phyloP scores from a whole-genome alignment of 2,329 filamentous ascomycete genomes.

The Aspergillus costaricaensis region DNA sequence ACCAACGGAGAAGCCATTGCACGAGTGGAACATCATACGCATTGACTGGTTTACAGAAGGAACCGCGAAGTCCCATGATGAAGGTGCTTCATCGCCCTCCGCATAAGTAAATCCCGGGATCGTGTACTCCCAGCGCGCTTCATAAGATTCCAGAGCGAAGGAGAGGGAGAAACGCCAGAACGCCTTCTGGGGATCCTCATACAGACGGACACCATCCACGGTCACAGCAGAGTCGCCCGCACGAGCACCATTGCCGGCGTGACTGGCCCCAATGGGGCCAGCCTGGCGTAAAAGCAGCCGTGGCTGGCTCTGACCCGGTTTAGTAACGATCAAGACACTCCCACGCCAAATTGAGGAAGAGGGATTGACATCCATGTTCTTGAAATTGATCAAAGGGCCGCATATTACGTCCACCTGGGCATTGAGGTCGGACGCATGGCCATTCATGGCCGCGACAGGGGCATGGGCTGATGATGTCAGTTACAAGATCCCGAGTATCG shows the following conservation, averaged over 20 bases:
- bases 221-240: slow-evolving; percentile 27
- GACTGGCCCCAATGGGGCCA: slow-evolving; percentile 33
- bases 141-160: slow-evolving; percentile 69
- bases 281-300: slow-evolving; percentile 55
- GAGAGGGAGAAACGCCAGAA: slow-evolving; percentile 62
- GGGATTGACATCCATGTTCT: slow-evolving; percentile 45
- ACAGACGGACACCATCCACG: slow-evolving; percentile 58
- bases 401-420: slow-evolving; percentile 46
- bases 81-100: slow-evolving; percentile 56
- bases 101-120: slow-evolving; percentile 67
- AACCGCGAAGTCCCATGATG: slow-evolving; percentile 57
- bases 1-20: slow-evolving; percentile 68
- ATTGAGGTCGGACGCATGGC: slow-evolving; percentile 19
- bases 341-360: slow-evolving; percentile 67
- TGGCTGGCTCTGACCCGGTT: slow-evolving; percentile 65
- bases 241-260: slow-evolving; percentile 17
- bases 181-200: slow-evolving; percentile 59
- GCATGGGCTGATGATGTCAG: neutral
- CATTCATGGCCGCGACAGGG: slow-evolving; percentile 26
- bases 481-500: neutral
- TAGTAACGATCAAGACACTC: slow-evolving; percentile 80
- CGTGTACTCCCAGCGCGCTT: slow-evolving; percentile 77
- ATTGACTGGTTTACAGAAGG: slow-evolving; percentile 64
- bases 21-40: slow-evolving; percentile 70
- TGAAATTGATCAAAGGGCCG: slow-evolving; percentile 52